Evolutionary conservation across 2,329 filamentous ascomycete species (phyloP).

Genomic region (Ascosphaera acerosa): DNA sequence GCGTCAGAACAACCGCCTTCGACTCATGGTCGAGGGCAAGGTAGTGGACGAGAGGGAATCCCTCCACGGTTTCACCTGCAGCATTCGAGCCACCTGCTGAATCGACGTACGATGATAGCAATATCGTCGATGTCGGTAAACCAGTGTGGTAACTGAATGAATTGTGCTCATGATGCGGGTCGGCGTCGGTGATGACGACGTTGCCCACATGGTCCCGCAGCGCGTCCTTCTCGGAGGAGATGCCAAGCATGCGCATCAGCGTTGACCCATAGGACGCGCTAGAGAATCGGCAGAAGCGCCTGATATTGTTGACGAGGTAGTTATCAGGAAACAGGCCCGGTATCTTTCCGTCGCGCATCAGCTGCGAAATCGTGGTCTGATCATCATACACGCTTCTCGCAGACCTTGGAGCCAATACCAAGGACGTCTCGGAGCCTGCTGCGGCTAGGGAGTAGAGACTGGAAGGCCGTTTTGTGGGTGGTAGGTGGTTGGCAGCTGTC

Average conservation of each 20-base stretch:
- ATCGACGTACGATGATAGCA: conserved; percentile 47
- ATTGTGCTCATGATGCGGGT: conserved; percentile 20
- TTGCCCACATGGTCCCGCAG: conserved; percentile 11
- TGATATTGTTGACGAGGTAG: conserved; percentile 21
- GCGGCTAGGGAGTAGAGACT: conserved; percentile 23
- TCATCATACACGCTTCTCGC: conserved; percentile 22
- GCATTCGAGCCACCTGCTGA: conserved; percentile 40
- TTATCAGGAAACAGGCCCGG: conserved; percentile 22
- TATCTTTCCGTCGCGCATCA: conserved; percentile 20
- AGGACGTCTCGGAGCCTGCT: conserved; percentile 20
- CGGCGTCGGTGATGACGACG: too few species aligned
- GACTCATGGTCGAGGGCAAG: conserved; percentile 46
- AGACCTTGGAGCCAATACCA: conserved; percentile 18
- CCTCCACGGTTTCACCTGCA: conserved; percentile 36
- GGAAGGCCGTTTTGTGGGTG: conserved; percentile 16
- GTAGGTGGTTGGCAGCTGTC: conserved; percentile 6
- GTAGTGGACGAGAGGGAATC: conserved; percentile 47
- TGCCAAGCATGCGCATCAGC: conserved; percentile 23
- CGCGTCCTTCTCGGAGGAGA: conserved; percentile 12
- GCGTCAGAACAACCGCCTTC: conserved; percentile 45
- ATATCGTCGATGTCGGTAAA: conserved; percentile 21
- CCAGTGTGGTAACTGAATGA: conserved; percentile 22
- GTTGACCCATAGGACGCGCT: conserved; percentile 23
- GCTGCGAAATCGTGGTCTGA: conserved; percentile 17
- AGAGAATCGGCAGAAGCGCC: conserved; percentile 22